These are phyloP conservation scores for Aureobasidium leucospermi DNA, from an alignment of 2,329 filamentous ascomycete genomes.

Conservation along the genomic window DNA sequence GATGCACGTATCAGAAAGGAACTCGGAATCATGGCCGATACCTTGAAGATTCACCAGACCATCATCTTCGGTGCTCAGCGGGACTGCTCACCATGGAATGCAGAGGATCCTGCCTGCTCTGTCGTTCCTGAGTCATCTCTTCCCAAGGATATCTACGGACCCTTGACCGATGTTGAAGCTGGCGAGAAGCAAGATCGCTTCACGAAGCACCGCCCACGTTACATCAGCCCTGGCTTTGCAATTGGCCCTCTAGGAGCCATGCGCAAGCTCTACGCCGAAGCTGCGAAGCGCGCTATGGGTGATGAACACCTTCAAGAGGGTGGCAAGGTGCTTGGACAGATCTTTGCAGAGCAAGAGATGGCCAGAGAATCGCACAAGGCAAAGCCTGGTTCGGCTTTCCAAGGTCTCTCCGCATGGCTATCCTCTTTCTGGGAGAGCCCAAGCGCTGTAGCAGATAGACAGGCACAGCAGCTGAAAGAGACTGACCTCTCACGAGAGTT, in stretches of 20 bases:
- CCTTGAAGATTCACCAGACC: conserved; percentile 40
- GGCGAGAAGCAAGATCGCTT: conserved; percentile 26
- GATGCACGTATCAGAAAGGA: conserved; percentile 41
- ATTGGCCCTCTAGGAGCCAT: conserved; percentile 23
- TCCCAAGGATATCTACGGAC: conserved; percentile 42
- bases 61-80: conserved; percentile 52
- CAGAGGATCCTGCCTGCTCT: conserved; percentile 43
- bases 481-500: conserved; percentile 29
- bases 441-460: background rate
- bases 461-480: conserved; percentile 4
- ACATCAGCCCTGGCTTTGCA: conserved; percentile 23
- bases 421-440: background rate
- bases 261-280: conserved; percentile 22
- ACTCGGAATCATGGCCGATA: conserved; percentile 17
- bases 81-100: conserved; percentile 39
- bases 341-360: conserved; percentile 26
- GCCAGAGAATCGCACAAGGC: conserved; percentile 24
- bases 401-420: background rate
- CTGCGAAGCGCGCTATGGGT: conserved; percentile 26
- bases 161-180: conserved; percentile 41
- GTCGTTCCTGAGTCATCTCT: conserved; percentile 46
- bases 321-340: conserved; percentile 29
- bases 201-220: conserved; percentile 36
- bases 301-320: conserved; percentile 26
- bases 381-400: background rate